Base-by-base conservation (phyloP, 805 yeast genomes). In the Candida palmyrensis region DNA sequence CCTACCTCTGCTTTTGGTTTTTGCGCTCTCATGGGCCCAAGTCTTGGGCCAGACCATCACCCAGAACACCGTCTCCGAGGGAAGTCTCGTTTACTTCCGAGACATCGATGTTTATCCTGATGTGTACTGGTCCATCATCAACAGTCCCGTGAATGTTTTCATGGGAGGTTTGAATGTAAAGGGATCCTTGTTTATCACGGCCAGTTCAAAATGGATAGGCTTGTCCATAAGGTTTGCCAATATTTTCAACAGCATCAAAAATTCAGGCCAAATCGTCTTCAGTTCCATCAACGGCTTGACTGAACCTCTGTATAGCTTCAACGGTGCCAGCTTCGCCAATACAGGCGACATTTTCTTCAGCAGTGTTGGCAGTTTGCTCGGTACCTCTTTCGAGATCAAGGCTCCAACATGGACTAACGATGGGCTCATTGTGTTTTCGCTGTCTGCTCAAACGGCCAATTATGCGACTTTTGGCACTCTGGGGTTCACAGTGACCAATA, bases 71-170 rank as follows among this genome's bases (percentile, higher is more conserved):
- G 31, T 28, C 7, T 18, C 23, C 20, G n/a, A 28, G 11, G 31
- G 31, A 12, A 17, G 15, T 13, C 10, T 12, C 6, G 6, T 28
- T 12, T 18, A 15, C 10, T 6, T 28, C 11, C 24, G 31, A 5
- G 23, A 28, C 14, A n/a, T 18, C 6, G 14, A 10, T 6, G 39
- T 57, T 19, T 26, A 30, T 13, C 35, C 48, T 3, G 55, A 49
- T 26, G 59, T 44, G 5, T 48, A 44, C 29, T 55, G 48, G 42
- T 53, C 62, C 9, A 52, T 56, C 20, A 42, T 54, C 25, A 43
- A 52, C 30, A 52, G 50, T 33, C 39, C 47, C 4, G 6, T 43
- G 8, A 37, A 48, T 7, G 35, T 39, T n/a, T 34, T 55, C 13
- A 41, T 47, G 29, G 61, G 63, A 21, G 12, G 26, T 17, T 38